Evolutionary conservation across 2,329 filamentous ascomycete species (phyloP).

Genomic region (Sporothrix euskadiensis): DNA sequence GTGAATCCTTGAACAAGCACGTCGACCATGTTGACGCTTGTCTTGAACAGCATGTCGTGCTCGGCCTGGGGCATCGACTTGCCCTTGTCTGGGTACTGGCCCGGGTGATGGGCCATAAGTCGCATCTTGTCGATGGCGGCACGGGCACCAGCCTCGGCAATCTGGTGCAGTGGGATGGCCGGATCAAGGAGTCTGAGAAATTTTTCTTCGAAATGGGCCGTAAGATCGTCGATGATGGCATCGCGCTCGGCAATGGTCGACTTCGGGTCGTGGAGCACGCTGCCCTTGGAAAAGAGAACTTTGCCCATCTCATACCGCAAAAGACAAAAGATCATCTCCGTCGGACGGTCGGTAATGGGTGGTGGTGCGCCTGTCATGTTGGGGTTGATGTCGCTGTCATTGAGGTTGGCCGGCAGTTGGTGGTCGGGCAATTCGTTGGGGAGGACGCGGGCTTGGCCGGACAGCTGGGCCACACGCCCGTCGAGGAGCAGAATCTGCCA

Average conservation of each 20-base stretch:
- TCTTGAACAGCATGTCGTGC: slow-evolving; percentile 34
- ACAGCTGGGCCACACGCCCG: slow-evolving; percentile 39
- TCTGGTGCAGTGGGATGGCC: slow-evolving; percentile 41
- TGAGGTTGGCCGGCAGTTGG: slow-evolving; percentile 46
- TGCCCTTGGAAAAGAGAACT: slow-evolving; percentile 41
- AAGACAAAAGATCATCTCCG: slow-evolving; percentile 53
- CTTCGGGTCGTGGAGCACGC: slow-evolving; percentile 35
- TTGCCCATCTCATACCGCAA: slow-evolving; percentile 46
- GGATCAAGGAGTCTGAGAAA: slow-evolving; percentile 39
- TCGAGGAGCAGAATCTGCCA: slow-evolving; percentile 60
- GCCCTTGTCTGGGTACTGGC: slow-evolving; percentile 32
- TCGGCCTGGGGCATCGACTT: slow-evolving; percentile 33
- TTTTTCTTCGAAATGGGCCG: slow-evolving; percentile 36
- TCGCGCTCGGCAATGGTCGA: slow-evolving; percentile 32
- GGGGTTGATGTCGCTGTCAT: slow-evolving; percentile 49
- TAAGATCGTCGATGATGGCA: slow-evolving; percentile 37
- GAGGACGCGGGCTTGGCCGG: slow-evolving; percentile 23
- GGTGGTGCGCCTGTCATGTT: slow-evolving; percentile 51
- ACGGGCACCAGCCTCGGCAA: slow-evolving; percentile 31
- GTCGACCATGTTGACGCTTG: slow-evolving; percentile 33
- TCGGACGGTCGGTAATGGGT: slow-evolving; percentile 45
- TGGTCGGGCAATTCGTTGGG: not conserved
- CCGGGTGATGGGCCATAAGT: slow-evolving; percentile 35
- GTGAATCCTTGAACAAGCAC: slow-evolving; percentile 31
- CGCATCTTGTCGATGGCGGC: slow-evolving; percentile 34